These are phyloP conservation scores for Fomitopsis pinicola DNA, from an alignment of 1,284 basidiomycete species.

Conservation along the genomic window DNA sequence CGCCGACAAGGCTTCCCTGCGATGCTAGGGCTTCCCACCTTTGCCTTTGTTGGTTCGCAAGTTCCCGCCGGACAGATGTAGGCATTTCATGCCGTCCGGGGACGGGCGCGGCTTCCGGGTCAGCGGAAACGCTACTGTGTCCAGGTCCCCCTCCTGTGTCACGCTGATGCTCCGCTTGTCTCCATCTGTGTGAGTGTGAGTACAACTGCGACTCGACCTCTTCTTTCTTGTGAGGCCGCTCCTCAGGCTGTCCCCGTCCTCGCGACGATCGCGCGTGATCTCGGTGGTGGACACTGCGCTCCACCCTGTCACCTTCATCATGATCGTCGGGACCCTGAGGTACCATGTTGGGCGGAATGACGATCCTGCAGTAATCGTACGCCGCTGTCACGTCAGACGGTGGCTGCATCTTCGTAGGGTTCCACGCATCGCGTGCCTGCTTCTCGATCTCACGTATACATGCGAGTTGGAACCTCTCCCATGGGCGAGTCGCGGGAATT, in stretches of 20 bases:
- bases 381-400: conserved; percentile 40
- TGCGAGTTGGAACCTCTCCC: conserved; percentile 32
- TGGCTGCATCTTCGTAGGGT: conserved; percentile 30
- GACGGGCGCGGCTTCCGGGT: not conserved
- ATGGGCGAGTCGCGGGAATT: conserved; percentile 30
- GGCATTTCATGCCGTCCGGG: not conserved
- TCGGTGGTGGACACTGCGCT: not conserved
- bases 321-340: not conserved
- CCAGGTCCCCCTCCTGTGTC: not conserved
- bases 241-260: not conserved
- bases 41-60: not conserved
- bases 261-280: not conserved
- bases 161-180: not conserved
- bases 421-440: conserved; percentile 61
- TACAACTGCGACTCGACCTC: not conserved
- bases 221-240: not conserved
- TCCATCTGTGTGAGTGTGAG: not conserved
- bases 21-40: not conserved
- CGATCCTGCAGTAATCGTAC: conserved; percentile 64
- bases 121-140: not conserved
- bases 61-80: not conserved
- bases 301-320: not conserved
- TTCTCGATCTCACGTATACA: conserved; percentile 63
- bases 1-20: not conserved
- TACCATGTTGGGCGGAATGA: conserved; percentile 35